Percentiles rank a stretch among this genome's conserved stretches.
Conservation (phyloP, 2,329 filamentous ascomycete species). For the Colletotrichum somersetense region DNA sequence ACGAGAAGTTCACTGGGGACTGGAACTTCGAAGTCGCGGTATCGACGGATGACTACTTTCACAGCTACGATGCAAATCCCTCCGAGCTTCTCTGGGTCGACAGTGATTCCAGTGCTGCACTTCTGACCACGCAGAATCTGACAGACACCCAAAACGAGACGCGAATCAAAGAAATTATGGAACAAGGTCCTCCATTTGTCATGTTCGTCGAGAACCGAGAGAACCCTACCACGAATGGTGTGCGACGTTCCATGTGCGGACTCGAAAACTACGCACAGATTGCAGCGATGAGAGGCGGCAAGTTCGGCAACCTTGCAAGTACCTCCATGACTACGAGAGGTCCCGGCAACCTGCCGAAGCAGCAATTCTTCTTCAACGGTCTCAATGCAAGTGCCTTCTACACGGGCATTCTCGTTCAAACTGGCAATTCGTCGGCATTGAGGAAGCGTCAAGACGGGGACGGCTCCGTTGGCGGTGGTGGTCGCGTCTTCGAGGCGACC, state of each 20-base stretch:
- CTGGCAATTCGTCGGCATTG: slow-evolving; percentile 62
- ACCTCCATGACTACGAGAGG: slow-evolving; percentile 79
- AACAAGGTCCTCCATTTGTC: slow-evolving; percentile 72
- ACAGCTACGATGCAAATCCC: slow-evolving; percentile 68
- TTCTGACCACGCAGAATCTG: slow-evolving; percentile 83
- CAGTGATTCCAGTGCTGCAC: slow-evolving; percentile 81
- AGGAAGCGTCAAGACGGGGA: slow-evolving; percentile 49
- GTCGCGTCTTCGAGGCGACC: slow-evolving; percentile 78
- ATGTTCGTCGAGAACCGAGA: slow-evolving; percentile 80
- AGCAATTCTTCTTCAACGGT: slow-evolving; percentile 87
- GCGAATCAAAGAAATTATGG: slow-evolving; percentile 66
- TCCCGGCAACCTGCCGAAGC: slow-evolving; percentile 76
- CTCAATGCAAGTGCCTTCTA: slow-evolving; percentile 81
- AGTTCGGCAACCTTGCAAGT: slow-evolving; percentile 60
- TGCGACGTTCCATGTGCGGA: slow-evolving; percentile 87
- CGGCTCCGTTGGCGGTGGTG: slow-evolving; percentile 72
- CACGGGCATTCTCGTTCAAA: slow-evolving; percentile 78
- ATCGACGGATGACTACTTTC: slow-evolving; percentile 84
- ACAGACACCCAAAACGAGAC: slow-evolving; percentile 67
- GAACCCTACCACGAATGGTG: slow-evolving; percentile 71
- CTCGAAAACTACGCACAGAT: slow-evolving; percentile 76
- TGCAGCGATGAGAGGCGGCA: slow-evolving; percentile 67
- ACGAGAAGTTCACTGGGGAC: slow-evolving; percentile 68
- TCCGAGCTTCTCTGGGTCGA: slow-evolving; percentile 83
- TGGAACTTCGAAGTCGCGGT: slow-evolving; percentile 88